phyloP scores from a whole-genome alignment of 495 filamentous ascomycete genomes.

The Xylaria cubensis region DNA sequence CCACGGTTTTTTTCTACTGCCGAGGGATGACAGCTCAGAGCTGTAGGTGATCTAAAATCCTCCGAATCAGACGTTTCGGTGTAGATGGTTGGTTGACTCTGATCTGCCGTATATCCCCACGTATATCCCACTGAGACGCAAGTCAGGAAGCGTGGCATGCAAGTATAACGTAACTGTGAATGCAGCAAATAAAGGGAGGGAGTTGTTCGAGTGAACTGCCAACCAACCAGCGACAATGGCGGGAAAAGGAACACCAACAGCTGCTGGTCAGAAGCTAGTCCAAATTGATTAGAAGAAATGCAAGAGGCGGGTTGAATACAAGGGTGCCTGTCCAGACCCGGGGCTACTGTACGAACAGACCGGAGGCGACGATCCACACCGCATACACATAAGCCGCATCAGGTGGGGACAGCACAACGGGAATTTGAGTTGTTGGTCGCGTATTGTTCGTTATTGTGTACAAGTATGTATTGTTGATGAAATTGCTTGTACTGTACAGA shows the following conservation, averaged over 20 bases:
- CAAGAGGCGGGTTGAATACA: conserved; percentile 27
- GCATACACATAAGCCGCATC: conserved; percentile 17
- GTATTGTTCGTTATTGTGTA: background rate
- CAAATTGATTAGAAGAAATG: conserved; percentile 26
- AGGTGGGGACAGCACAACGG: background rate
- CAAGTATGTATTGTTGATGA: background rate
- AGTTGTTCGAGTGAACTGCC: background rate
- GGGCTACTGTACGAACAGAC: conserved; percentile 15
- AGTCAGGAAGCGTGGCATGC: conserved; percentile 17
- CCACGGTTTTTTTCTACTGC: conserved; percentile 1
- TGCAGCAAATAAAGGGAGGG: background rate
- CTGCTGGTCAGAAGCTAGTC: background rate
- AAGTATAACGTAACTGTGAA: background rate
- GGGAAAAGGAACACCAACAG: background rate
- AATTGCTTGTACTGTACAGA: background rate
- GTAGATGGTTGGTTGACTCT: conserved; percentile 3
- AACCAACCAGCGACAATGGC: conserved; percentile 9
- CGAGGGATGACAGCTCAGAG: conserved; percentile 24
- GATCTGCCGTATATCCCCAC: conserved; percentile 15
- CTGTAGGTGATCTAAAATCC: background rate
- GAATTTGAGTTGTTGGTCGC: conserved; percentile 5
- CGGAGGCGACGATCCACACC: conserved; percentile 20
- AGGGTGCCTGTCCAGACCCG: conserved; percentile 23
- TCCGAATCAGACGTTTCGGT: background rate
- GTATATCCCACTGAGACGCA: conserved; percentile 19